A percentile compares a stretch with the other conserved stretches of the same genome.
Conservation (phyloP, 164 flowering plant genomes). For the Tetrastigma voinierianum region DNA sequence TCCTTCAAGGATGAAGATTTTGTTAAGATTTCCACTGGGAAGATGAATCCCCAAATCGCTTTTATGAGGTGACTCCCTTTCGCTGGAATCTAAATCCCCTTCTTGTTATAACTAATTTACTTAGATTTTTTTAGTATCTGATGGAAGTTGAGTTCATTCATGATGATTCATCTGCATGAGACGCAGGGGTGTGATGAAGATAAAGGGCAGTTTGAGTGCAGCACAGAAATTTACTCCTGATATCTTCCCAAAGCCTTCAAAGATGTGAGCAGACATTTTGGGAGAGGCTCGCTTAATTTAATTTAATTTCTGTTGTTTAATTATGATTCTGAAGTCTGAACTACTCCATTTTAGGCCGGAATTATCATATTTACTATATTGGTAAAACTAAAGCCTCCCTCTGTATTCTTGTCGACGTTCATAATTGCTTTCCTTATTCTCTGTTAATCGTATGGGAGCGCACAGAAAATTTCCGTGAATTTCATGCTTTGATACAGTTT, state of each 20-base stretch:
- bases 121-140: neutral
- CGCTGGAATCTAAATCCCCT: neutral
- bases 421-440: no score
- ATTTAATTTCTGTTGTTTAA: neutral
- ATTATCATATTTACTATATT: neutral
- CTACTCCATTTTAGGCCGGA: neutral
- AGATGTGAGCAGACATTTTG: constrained; percentile 54
- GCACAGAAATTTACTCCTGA: constrained; percentile 98
- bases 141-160: no score
- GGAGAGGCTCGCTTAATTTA: neutral
- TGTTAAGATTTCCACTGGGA: constrained; percentile 78
- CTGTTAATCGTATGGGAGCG: no score
- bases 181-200: constrained; percentile 86
- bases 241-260: constrained; percentile 95
- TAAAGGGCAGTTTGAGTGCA: constrained; percentile 92
- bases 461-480: no score
- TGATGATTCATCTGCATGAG: neutral
- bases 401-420: no score
- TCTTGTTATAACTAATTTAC: neutral
- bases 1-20: constrained; percentile 94
- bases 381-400: neutral
- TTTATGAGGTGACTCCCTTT: constrained; percentile 87
- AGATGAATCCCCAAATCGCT: constrained; percentile 95
- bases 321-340: neutral
- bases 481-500: no score